Conservation (phyloP, 306 rosid genomes). For the Begonia fuchsioides region DNA sequence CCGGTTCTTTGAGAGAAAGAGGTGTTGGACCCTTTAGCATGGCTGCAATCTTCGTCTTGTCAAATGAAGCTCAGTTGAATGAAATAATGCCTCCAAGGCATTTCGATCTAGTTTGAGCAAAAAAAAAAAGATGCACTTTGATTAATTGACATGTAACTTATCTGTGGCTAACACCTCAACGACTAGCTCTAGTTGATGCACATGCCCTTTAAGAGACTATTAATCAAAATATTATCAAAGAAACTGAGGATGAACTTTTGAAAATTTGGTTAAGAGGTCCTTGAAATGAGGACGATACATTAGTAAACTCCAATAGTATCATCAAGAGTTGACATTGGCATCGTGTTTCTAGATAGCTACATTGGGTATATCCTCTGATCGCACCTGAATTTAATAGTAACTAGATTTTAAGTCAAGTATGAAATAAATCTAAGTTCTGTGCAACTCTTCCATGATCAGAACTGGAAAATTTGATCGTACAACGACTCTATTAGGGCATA, state of each 20-base stretch:
- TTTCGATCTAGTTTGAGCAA: neutral
- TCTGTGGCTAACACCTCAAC: neutral
- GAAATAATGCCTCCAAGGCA: neutral
- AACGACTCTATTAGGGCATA: neutral
- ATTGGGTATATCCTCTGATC: neutral
- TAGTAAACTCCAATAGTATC: neutral
- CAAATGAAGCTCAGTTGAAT: neutral
- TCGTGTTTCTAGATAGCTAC: neutral
- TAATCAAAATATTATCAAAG: neutral
- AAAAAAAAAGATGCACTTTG: neutral
- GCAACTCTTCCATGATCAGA: neutral
- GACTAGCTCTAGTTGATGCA: neutral
- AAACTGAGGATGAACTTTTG: neutral
- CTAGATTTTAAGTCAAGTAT: neutral
- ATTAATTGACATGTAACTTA: neutral
- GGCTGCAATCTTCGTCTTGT: neutral
- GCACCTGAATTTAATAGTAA: neutral
- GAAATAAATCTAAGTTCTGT: neutral
- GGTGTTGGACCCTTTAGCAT: neutral
- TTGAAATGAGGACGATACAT: neutral
- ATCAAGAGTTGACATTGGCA: neutral
- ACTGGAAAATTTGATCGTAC: neutral
- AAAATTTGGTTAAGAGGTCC: neutral
- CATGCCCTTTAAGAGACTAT: neutral
- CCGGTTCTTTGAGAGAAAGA: neutral